phyloP scores from a whole-genome alignment of 139 green algal species.

The Tetradesmus obliquus region DNA sequence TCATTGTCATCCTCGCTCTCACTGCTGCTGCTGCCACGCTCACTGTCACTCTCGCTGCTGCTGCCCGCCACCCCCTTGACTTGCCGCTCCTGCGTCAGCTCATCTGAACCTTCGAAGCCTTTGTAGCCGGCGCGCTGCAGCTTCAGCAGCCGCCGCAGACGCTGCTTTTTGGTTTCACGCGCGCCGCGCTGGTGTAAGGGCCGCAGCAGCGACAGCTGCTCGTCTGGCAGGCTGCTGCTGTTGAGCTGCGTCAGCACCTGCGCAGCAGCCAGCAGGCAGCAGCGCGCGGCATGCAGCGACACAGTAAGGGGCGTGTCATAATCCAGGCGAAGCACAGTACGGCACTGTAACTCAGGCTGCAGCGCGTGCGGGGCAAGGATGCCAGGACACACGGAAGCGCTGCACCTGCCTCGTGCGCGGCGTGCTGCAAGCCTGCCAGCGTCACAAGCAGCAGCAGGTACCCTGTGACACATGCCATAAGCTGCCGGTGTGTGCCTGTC shows the following conservation, averaged over 20 bases:
- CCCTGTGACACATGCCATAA: too few relatives aligned
- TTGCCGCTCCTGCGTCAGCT: conserved; percentile 16
- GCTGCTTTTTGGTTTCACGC: conserved; percentile 82
- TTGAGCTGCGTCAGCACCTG: conserved; percentile 29
- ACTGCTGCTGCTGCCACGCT: conserved; percentile 13
- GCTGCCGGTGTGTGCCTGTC: too few relatives aligned
- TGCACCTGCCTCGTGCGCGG: too few relatives aligned
- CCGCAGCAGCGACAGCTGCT: conserved; percentile 62
- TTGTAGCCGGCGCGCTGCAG: conserved; percentile 71
- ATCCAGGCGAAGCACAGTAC: too few relatives aligned
- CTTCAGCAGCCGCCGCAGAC: conserved; percentile 67
- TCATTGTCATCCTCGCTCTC: not conserved
- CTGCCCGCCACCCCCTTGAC: not conserved
- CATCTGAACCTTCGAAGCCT: conserved; percentile 1
- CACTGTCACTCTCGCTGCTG: conserved; percentile 2
- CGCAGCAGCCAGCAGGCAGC: not conserved
- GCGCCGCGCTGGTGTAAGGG: conserved; percentile 69
- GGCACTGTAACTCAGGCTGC: too few relatives aligned
- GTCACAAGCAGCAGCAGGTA: too few relatives aligned
- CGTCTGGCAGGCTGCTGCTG: conserved; percentile 37
- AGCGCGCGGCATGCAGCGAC: not conserved
- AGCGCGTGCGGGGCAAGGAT: too few relatives aligned
- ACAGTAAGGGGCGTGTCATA: not conserved
- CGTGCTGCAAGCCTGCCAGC: too few relatives aligned
- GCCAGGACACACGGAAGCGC: too few relatives aligned